phyloP scores from a whole-genome alignment of 805 yeast genomes.

The Komagataella phaffii region DNA sequence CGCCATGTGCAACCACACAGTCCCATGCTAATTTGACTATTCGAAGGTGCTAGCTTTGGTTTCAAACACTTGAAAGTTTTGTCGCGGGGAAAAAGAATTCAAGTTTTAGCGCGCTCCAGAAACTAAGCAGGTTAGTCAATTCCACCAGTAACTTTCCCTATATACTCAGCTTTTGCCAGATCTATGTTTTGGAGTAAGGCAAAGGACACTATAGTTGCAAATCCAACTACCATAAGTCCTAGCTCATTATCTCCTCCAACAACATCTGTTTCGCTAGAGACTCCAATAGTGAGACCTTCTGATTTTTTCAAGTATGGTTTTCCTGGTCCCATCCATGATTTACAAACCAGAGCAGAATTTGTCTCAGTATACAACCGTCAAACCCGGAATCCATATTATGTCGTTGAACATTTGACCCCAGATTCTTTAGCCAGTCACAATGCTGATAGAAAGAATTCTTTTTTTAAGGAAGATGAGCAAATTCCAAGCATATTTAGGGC shows the following conservation, averaged over 20 bases:
- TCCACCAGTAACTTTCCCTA: neutral
- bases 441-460: constrained; percentile 69
- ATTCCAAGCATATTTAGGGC: constrained; percentile 73
- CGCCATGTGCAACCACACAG: neutral
- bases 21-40: neutral
- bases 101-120: constrained; percentile 5
- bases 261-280: constrained; percentile 12
- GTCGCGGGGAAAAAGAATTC: constrained; percentile 1
- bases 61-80: neutral
- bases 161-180: constrained; percentile 8
- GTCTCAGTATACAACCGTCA: constrained; percentile 79
- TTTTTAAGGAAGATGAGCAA: constrained; percentile 76
- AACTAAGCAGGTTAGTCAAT: neutral
- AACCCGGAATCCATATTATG: constrained; percentile 75
- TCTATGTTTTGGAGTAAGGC: constrained; percentile 16
- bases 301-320: constrained; percentile 85
- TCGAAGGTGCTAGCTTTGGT: neutral
- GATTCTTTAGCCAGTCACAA: constrained; percentile 39
- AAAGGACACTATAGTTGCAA: constrained; percentile 2
- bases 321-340: constrained; percentile 90
- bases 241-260: constrained; percentile 5
- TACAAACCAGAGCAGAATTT: constrained; percentile 61
- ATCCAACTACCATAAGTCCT: constrained; percentile 2
- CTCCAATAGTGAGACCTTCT: constrained; percentile 46
- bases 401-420: constrained; percentile 75